phyloP scores from a whole-genome alignment of 1,284 basidiomycete species.

The Rhodotorula sp. region DNA sequence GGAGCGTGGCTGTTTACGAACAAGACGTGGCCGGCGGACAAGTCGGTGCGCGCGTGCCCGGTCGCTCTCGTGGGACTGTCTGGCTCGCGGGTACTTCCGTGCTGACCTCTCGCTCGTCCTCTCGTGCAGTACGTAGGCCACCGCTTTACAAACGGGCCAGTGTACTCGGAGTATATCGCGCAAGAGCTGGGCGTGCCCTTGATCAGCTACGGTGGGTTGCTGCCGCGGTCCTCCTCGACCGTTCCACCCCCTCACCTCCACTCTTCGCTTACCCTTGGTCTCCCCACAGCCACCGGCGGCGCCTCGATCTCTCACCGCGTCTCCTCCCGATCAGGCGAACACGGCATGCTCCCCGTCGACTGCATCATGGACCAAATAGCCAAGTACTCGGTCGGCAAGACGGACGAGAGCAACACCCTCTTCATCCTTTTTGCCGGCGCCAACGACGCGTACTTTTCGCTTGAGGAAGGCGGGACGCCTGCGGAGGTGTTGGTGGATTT shows the following conservation, averaged over 20 bases:
- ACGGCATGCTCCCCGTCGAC: slow-evolving; percentile 24
- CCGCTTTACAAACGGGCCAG: slow-evolving; percentile 23
- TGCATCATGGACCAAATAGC: slow-evolving; percentile 25
- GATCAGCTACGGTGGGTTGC: slow-evolving; percentile 10
- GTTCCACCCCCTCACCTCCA: not conserved
- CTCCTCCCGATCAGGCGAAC: slow-evolving; percentile 11
- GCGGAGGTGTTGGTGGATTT: slow-evolving; percentile 15
- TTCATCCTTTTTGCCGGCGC: slow-evolving; percentile 26
- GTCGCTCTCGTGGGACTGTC: not conserved
- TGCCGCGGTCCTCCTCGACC: not conserved
- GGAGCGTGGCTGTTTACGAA: slow-evolving; percentile 28
- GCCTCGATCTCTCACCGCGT: slow-evolving; percentile 21
- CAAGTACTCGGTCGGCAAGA: slow-evolving; percentile 23
- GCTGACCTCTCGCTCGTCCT: not conserved
- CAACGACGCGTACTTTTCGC: slow-evolving; percentile 23
- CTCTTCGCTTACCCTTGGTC: not conserved
- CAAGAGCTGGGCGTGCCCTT: slow-evolving; percentile 16
- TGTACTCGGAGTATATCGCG: slow-evolving; percentile 21
- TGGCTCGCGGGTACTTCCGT: not conserved
- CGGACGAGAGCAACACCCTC: slow-evolving; percentile 19
- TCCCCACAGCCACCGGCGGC: slow-evolving; percentile 16
- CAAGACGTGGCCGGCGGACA: slow-evolving; percentile 16
- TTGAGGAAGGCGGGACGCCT: slow-evolving; percentile 7
- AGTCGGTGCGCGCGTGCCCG: not conserved
- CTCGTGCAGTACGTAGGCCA: slow-evolving; percentile 20